These are phyloP conservation scores for Debaryomyces maramus DNA, from an alignment of 805 yeast species.

Conservation along the genomic window DNA sequence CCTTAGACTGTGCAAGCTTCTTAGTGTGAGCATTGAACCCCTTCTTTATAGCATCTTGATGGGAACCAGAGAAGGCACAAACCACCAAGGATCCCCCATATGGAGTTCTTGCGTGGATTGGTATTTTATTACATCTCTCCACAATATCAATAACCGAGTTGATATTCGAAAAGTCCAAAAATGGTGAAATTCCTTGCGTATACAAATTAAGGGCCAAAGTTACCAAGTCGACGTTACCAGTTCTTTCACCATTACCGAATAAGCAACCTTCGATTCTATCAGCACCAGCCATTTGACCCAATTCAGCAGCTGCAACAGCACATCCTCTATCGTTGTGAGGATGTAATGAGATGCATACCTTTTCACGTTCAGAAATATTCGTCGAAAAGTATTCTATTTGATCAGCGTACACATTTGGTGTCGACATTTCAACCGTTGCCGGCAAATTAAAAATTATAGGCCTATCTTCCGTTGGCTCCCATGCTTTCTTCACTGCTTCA, in stretches of 20 bases:
- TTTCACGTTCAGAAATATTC: constrained; percentile 63
- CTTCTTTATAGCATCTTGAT: constrained; percentile 85
- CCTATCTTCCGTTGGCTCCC: constrained; percentile 64
- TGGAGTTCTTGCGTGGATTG: constrained; percentile 76
- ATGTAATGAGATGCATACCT: constrained; percentile 72
- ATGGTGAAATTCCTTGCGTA: constrained; percentile 75
- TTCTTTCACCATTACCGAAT: constrained; percentile 85
- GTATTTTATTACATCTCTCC: constrained; percentile 79
- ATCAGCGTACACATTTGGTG: constrained; percentile 82
- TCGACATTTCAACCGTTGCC: constrained; percentile 80
- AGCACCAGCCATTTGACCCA: constrained; percentile 83
- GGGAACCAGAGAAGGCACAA: constrained; percentile 83
- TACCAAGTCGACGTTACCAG: constrained; percentile 82
- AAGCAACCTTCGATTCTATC: constrained; percentile 85
- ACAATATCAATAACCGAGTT: constrained; percentile 66
- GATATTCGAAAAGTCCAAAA: constrained; percentile 70
- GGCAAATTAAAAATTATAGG: constrained; percentile 82
- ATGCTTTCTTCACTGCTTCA: constrained; percentile 72
- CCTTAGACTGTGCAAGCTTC: constrained; percentile 32
- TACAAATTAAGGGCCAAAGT: constrained; percentile 75
- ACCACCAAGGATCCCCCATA: constrained; percentile 82
- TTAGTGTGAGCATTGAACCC: constrained; percentile 59
- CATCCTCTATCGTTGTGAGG: constrained; percentile 87
- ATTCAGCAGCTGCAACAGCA: constrained; percentile 86
- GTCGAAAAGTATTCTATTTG: constrained; percentile 75